phyloP scores from a whole-genome alignment of 2,329 filamentous ascomycete genomes.

The Claviceps humidiphila region DNA sequence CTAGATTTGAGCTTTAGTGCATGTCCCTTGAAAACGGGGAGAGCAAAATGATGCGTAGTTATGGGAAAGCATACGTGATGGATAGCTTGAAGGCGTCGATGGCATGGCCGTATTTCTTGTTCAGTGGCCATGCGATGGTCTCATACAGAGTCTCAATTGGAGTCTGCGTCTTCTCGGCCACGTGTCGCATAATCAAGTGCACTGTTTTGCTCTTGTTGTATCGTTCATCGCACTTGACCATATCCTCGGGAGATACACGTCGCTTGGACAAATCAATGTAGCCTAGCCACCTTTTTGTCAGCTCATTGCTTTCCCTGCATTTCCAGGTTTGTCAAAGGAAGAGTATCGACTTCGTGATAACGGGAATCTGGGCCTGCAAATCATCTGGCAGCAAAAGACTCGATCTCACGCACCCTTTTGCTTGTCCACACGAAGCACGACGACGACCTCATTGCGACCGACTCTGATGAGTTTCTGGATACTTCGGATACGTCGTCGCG shows the following conservation, averaged over 20 bases:
- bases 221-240: constrained; percentile 94
- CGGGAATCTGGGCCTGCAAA: too few relatives aligned
- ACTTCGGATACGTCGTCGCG: constrained; percentile 91
- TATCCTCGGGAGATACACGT: constrained; percentile 93
- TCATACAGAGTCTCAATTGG: constrained; percentile 95
- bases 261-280: constrained; percentile 99
- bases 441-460: constrained; percentile 95
- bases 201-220: constrained; percentile 99
- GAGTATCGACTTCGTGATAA: neutral
- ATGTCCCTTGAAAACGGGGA: neutral
- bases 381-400: neutral
- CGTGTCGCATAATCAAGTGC: constrained; percentile 96
- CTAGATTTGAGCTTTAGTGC: neutral
- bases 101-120: constrained; percentile 93
- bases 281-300: constrained; percentile 28
- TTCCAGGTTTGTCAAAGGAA: neutral
- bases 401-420: constrained; percentile 60
- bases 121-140: constrained; percentile 89
- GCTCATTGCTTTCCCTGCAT: constrained; percentile 1
- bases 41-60: neutral
- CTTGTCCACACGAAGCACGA: constrained; percentile 97
- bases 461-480: constrained; percentile 99
- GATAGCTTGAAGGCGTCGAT: constrained; percentile 98
- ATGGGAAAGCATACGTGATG: constrained; percentile 58
- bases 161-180: constrained; percentile 88